These are phyloP conservation scores for Malus hybrid DNA, from an alignment of 331 rosid species.

Conservation along the genomic window DNA sequence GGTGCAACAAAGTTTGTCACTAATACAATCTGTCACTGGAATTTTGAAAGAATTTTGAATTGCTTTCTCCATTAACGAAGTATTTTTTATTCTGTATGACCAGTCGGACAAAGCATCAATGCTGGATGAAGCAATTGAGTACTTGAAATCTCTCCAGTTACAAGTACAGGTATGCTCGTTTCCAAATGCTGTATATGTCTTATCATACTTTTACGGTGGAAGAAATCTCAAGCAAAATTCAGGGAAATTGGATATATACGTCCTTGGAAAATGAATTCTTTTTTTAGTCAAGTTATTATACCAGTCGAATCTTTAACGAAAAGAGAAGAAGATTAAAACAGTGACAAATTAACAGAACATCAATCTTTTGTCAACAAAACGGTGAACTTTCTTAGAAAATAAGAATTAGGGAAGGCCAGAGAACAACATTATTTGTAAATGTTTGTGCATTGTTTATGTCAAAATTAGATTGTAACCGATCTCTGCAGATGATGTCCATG, in stretches of 20 bases:
- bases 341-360: background rate
- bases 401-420: background rate
- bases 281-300: no score
- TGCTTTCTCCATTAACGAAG: background rate
- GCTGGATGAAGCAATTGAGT: constrained; percentile 96
- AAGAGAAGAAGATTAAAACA: background rate
- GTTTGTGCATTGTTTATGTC: constrained; percentile 16
- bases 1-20: constrained; percentile 62
- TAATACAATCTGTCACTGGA: background rate
- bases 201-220: background rate
- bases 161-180: constrained; percentile 72
- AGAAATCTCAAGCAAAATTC: background rate
- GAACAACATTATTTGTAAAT: background rate
- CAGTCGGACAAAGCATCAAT: constrained; percentile 96
- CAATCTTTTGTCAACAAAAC: background rate
- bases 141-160: constrained; percentile 82
- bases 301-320: no score
- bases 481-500: constrained; percentile 94
- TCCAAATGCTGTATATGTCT: background rate
- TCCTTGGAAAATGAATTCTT: no score
- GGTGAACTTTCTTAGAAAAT: background rate
- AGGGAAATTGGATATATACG: background rate
- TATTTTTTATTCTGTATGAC: constrained; percentile 12
- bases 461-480: constrained; percentile 6
- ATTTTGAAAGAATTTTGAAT: background rate